Percentiles rank a stretch among this genome's conserved stretches.
phyloP scores from a whole-genome alignment of 2,329 filamentous ascomycete species.

The Calonectria pauciramosa region DNA sequence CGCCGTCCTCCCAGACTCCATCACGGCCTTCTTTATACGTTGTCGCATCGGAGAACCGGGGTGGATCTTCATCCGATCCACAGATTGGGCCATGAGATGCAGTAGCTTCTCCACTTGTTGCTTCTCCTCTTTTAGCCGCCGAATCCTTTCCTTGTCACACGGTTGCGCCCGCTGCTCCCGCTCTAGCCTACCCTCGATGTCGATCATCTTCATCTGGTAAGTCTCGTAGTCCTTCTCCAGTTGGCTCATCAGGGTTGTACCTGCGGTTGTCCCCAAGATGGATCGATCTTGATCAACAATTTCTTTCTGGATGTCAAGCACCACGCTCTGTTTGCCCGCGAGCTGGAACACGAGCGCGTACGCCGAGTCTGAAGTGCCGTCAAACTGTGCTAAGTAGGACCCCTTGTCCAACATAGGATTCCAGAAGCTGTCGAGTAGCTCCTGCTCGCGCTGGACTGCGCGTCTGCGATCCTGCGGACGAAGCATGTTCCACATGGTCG shows the following conservation, averaged over 20 bases:
- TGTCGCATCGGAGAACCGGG: slow-evolving; percentile 9
- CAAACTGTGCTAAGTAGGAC: slow-evolving; percentile 17
- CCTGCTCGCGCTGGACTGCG: slow-evolving; percentile 16
- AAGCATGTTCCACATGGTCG: slow-evolving; percentile 22
- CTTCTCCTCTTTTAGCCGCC: background rate
- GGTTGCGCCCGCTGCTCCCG: background rate
- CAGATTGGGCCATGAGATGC: background rate
- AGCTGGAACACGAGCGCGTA: slow-evolving; percentile 16
- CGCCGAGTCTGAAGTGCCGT: slow-evolving; percentile 18
- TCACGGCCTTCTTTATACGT: slow-evolving; percentile 4
- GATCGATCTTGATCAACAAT: background rate
- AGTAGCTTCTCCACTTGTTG: background rate
- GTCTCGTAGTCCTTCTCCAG: background rate
- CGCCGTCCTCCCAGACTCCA: background rate
- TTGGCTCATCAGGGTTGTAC: background rate
- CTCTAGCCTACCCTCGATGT: background rate
- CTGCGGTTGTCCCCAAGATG: background rate
- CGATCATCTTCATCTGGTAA: background rate
- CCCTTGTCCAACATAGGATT: slow-evolving; percentile 24
- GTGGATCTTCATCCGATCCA: slow-evolving; percentile 9
- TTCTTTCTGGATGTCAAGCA: slow-evolving; percentile 18
- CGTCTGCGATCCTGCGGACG: background rate
- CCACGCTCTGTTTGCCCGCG: slow-evolving; percentile 17
- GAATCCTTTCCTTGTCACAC: background rate
- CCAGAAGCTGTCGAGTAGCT: slow-evolving; percentile 21